Base-by-base conservation (phyloP, 495 filamentous ascomycete genomes). In the Talaromyces wortmannii region DNA sequence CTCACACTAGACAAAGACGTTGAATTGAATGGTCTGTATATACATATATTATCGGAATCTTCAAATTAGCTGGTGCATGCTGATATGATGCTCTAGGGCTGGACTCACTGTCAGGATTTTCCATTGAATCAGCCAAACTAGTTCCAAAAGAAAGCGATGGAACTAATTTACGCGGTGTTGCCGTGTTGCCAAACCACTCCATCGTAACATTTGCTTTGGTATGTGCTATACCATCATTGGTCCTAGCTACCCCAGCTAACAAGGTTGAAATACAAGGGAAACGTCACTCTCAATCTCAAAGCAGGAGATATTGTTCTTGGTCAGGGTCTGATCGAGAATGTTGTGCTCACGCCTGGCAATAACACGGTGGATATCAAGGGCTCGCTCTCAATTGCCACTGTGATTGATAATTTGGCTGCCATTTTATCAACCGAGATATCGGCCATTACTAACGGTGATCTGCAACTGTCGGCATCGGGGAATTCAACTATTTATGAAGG, bases 401-500 rank as follows among this genome's bases (percentile, higher is more conserved):
- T 63, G 0, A 8, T 68, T 1, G 50, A 63, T 29, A 78, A 77
- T 56, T 57, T 79, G 16, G 62, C 57, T 0, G 57, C 62, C 0
- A 63, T 79, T 15, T 47, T 77, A 10, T 50, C 61, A 6, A 50
- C 61, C 5, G 71, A 78, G 57, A 50, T 44, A 5, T 52, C 52
- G 5, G 63, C 71, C 1, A 59, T 79, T 5, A 50, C 50, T 15
- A 52, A 65, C 0, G 77, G 77, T 7, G 63, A 71, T 7, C 61
- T 78, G 50, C 59, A 65, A 57, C 64, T 79, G 23, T 62, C 62
- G 6, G 70, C 74, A 7, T 60, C 62, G 5, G 77, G 72, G 0
- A 78, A 77, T 48, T 58, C 69, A 5, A 76, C 74, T 6, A 58
- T 73, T 3, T 70, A 70, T 55, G 62, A 77, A 43, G 73, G 73